Evolutionary conservation across 805 yeast species (phyloP), one percentile per base, ranked within the genome.

Genomic region (Dipodascus albidus): DNA sequence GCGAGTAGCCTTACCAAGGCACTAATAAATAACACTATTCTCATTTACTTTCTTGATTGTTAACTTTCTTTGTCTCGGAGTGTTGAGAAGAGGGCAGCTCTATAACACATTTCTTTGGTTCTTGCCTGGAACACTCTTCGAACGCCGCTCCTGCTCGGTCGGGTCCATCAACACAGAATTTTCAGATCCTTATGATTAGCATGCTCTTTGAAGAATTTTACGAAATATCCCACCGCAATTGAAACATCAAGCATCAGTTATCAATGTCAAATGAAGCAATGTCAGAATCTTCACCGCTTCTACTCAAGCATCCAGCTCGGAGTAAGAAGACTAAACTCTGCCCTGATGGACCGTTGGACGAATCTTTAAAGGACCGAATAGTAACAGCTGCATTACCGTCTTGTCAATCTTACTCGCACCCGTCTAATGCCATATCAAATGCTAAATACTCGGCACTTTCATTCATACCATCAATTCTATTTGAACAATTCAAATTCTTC

Each of bases 401-500:
- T 20, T 21, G 27, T 47, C 31, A 9, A 6, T 4, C 14, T 4
- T 21, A 24, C 17, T 23, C 6, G 41, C 67, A 53, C 56, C 64
- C 93, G 1, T 70, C 87, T 11, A 93, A 93, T 66, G 87, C 93
- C 4, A 78, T 93, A 14, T 86, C 96, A 50, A 93, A 93, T 68
- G 98, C 99, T 23, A 91, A 90, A 69, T 93, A 93, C 70, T 87
- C 87, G 62, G 87, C 93, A 1, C 65, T 88, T 38, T 81, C 96
- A 1, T 93, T 93, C 63, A 70, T 93, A 9, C 99, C 99, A 2
- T 75, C 87, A 47, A 81, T 93, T 53, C 75, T 93, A 27, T 95
- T 86, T 67, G 96, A 91, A 66, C 99, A 93, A 73, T 93, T 93
- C 80, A 89, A 90, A 71, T 91, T 93, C 67, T 93, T 93, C 70